phyloP scores from a whole-genome alignment of 2,329 filamentous ascomycete genomes.

The Akanthomyces dipterigenus region DNA sequence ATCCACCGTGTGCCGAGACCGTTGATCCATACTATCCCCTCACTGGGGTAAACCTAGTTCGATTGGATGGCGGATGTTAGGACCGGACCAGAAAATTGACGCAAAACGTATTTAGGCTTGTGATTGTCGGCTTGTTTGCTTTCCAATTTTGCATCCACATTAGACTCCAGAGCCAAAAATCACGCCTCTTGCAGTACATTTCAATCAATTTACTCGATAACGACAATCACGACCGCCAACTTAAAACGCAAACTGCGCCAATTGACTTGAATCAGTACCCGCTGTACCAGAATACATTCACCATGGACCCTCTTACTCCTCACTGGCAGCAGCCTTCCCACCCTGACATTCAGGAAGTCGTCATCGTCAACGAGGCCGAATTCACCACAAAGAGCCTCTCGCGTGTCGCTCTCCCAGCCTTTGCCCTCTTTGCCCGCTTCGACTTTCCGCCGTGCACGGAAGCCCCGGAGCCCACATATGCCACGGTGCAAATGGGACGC shows the following conservation, averaged over 20 bases:
- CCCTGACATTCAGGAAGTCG: conserved; percentile 49
- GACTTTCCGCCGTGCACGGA: conserved; percentile 55
- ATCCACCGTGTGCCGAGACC: not conserved
- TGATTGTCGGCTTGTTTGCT: conserved; percentile 13
- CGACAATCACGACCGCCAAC: not conserved
- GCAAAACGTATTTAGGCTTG: not conserved
- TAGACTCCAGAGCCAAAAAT: not conserved
- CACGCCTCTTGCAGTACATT: not conserved
- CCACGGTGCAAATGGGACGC: conserved; percentile 54
- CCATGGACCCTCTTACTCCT: conserved; percentile 51
- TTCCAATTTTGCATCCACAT: not conserved
- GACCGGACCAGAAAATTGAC: not conserved
- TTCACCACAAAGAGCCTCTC: conserved; percentile 57
- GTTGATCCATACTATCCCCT: conserved; percentile 3
- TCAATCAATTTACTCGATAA: not conserved
- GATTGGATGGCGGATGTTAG: not conserved
- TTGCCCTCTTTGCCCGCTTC: conserved; percentile 60
- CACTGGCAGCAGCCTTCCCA: conserved; percentile 57
- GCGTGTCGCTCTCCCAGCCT: conserved; percentile 48
- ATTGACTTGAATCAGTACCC: not conserved
- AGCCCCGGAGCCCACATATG: conserved; percentile 52
- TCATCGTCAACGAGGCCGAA: conserved; percentile 40
- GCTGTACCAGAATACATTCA: conserved; percentile 9
- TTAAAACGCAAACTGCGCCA: not conserved
- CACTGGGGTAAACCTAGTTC: not conserved